phyloP scores from a whole-genome alignment of 495 filamentous ascomycete genomes.

The Aspergillus incahuasiensis region DNA sequence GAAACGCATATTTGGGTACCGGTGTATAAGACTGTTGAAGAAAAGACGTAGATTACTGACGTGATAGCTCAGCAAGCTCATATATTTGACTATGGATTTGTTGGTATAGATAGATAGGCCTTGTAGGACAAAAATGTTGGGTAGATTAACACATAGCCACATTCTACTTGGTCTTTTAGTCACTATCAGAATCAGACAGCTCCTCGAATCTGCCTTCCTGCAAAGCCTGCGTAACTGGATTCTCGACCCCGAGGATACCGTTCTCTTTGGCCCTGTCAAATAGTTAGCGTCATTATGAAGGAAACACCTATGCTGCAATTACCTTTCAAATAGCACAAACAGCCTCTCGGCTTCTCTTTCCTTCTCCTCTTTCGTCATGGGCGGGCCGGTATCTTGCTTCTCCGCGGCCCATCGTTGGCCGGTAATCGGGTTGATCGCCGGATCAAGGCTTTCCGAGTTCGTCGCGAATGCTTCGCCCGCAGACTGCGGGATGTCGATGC shows the following conservation, averaged over 20 bases:
- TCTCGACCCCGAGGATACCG: constrained; percentile 77
- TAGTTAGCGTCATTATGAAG: constrained; percentile 14
- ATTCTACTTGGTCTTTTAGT: constrained; percentile 16
- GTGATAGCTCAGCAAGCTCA: not conserved
- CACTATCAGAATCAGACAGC: constrained; percentile 41
- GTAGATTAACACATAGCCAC: not conserved
- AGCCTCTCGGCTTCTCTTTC: constrained; percentile 88
- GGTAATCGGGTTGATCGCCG: constrained; percentile 76
- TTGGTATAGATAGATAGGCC: not conserved
- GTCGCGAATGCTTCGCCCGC: constrained; percentile 55
- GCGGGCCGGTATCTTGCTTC: constrained; percentile 46
- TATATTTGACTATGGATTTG: not conserved
- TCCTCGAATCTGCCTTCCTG: constrained; percentile 80
- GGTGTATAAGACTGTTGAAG: no score
- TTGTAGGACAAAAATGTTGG: not conserved
- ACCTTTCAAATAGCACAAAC: constrained; percentile 95
- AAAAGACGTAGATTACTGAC: not conserved
- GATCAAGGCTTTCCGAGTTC: constrained; percentile 30
- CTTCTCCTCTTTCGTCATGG: constrained; percentile 89
- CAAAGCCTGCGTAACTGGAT: constrained; percentile 74
- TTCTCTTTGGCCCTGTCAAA: constrained; percentile 67
- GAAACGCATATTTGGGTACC: no score
- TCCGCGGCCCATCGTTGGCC: constrained; percentile 78
- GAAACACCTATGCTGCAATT: constrained; percentile 12
- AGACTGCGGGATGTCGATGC: constrained; percentile 67